These are phyloP conservation scores for Phialemoniopsis sp. DNA, from an alignment of 2,329 filamentous ascomycete genomes.

Conservation along the genomic window DNA sequence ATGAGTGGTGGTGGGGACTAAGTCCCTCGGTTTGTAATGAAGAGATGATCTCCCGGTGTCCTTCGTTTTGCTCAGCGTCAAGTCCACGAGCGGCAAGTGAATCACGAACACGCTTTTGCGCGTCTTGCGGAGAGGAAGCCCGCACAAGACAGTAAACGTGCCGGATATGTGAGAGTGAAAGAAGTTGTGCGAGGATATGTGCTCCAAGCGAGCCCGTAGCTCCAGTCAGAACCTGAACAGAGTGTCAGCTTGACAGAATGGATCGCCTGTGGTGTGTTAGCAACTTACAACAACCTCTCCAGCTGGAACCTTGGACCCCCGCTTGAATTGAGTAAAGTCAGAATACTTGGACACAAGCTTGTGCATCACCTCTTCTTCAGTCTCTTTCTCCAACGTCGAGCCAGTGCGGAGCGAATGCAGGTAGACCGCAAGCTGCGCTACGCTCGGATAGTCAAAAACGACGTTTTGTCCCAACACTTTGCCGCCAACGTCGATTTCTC, in stretches of 20 bases:
- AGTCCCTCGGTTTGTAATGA: no score
- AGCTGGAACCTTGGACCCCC: conserved; percentile 7
- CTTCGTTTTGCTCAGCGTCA: no score
- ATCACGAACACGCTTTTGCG: conserved; percentile 11
- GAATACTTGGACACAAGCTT: conserved; percentile 40
- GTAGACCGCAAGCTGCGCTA: conserved; percentile 37
- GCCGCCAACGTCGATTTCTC: conserved; percentile 42
- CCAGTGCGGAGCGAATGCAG: conserved; percentile 37
- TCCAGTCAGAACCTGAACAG: conserved; percentile 50
- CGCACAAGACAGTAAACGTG: conserved; percentile 49
- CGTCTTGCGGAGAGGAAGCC: conserved; percentile 21
- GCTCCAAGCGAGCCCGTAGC: conserved; percentile 62
- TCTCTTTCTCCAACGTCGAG: conserved; percentile 19
- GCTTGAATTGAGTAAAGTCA: conserved; percentile 20
- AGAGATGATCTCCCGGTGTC: no score
- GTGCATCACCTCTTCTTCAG: conserved; percentile 34
- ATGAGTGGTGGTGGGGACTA: no score
- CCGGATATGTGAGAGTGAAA: conserved; percentile 48
- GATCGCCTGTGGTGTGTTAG: no score
- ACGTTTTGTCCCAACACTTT: conserved; percentile 48
- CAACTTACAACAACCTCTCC: no score
- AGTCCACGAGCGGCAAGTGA: conserved; percentile 5
- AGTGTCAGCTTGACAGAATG: conserved; percentile 1
- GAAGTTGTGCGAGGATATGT: conserved; percentile 56
- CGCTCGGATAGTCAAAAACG: conserved; percentile 52